These are phyloP conservation scores for Solanum rostratum DNA, from an alignment of 257 asterid species.

Conservation along the genomic window DNA sequence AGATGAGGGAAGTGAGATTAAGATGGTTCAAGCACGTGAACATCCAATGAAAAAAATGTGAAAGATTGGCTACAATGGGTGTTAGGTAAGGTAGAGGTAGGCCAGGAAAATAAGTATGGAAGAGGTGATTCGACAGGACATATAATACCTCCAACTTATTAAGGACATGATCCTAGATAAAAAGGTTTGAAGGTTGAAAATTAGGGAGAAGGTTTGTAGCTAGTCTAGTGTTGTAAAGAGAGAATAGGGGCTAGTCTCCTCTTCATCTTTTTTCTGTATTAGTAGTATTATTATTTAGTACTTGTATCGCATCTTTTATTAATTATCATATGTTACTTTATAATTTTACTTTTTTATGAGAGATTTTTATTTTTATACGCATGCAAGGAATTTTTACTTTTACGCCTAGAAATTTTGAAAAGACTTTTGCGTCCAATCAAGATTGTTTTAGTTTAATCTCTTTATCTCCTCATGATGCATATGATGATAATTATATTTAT, in stretches of 20 bases:
- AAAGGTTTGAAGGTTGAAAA: not conserved
- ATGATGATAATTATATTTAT: not conserved
- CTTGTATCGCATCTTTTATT: not conserved
- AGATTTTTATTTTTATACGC: too few relatives aligned
- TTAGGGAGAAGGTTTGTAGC: not conserved
- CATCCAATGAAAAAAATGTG: not conserved
- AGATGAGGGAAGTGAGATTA: not conserved
- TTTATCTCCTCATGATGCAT: not conserved
- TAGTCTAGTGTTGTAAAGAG: not conserved
- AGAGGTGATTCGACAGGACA: not conserved
- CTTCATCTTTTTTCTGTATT: too few relatives aligned
- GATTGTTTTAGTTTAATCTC: not conserved
- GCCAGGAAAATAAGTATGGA: not conserved
- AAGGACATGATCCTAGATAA: not conserved
- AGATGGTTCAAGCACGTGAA: not conserved
- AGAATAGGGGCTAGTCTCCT: not conserved
- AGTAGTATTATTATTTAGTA: too few relatives aligned
- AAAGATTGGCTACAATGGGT: not conserved
- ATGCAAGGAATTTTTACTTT: too few relatives aligned
- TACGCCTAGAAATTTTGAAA: not conserved
- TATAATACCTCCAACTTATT: not conserved
- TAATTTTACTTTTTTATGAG: too few relatives aligned
- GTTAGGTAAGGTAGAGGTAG: not conserved
- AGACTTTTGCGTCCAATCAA: too few relatives aligned
- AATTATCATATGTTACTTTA: not conserved